These are phyloP conservation scores for Delphinella strobiligena DNA, from an alignment of 2,329 filamentous ascomycete genomes.

Conservation along the genomic window DNA sequence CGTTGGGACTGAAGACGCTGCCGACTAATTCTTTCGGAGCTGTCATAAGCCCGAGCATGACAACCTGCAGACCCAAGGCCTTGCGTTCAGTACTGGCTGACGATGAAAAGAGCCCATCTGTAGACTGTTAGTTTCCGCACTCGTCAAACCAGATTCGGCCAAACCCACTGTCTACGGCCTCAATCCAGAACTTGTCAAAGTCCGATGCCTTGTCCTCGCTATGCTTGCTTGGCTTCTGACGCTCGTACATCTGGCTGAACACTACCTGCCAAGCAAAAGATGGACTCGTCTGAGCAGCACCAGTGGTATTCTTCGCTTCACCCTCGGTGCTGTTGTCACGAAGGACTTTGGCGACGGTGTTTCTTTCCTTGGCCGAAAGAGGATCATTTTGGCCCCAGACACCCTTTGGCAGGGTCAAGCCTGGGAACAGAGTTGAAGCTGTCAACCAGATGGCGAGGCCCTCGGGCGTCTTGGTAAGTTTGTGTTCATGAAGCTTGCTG, in stretches of 20 bases:
- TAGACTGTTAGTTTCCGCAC: conserved; percentile 10
- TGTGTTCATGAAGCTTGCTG: conserved; percentile 26
- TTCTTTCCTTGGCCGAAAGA: conserved; percentile 54
- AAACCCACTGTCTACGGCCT: conserved; percentile 64
- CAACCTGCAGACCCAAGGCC: conserved; percentile 80
- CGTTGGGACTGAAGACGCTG: conserved; percentile 67
- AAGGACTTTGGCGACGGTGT: conserved; percentile 61
- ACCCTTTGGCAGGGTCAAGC: conserved; percentile 50
- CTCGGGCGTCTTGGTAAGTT: conserved; percentile 69
- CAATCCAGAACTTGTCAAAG: conserved; percentile 73
- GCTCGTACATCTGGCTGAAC: conserved; percentile 33
- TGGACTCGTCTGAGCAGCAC: conserved; percentile 66
- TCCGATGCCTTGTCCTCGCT: conserved; percentile 15
- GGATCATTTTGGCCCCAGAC: conserved; percentile 67
- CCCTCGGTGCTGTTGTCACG: conserved; percentile 55
- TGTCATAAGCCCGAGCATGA: conserved; percentile 53
- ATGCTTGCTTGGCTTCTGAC: conserved; percentile 15
- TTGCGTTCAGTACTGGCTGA: conserved; percentile 79
- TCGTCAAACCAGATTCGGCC: too few species aligned
- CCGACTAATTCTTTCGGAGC: conserved; percentile 38
- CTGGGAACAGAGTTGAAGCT: conserved; percentile 50
- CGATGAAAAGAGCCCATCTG: conserved; percentile 73
- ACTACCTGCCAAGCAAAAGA: conserved; percentile 84
- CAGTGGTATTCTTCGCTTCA: conserved; percentile 34
- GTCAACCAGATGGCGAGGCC: conserved; percentile 82